Evolutionary conservation across 345 rosid species (phyloP).

Genomic region (Reutealis trisperma): DNA sequence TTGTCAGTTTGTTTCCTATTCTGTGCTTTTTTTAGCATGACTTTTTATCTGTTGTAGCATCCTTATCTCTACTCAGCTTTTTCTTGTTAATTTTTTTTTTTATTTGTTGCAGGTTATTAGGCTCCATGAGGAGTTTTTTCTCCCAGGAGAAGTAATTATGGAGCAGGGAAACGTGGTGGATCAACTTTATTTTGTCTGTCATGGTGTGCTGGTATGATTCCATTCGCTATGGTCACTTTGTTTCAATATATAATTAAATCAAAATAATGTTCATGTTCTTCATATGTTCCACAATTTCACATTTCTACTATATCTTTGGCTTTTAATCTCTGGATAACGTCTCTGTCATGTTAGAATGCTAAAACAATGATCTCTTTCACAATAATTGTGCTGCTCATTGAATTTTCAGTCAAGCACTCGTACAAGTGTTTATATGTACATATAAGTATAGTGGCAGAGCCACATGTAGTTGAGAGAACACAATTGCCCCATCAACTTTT

Average conservation of each 20-base stretch:
- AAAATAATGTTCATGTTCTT: neutral
- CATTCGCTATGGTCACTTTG: neutral
- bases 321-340: neutral
- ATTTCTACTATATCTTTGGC: neutral
- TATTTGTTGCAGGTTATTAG: constrained; percentile 53
- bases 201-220: constrained; percentile 72
- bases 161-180: constrained; percentile 91
- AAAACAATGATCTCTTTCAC: neutral
- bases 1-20: neutral
- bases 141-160: constrained; percentile 92
- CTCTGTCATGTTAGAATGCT: neutral
- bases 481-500: too few species aligned
- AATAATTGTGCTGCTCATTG: neutral
- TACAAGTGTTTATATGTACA: too few species aligned
- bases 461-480: too few species aligned
- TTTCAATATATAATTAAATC: neutral
- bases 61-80: neutral
- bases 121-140: constrained; percentile 95
- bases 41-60: neutral
- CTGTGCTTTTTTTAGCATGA: neutral
- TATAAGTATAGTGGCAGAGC: too few species aligned
- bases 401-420: neutral
- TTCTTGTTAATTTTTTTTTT: constrained; percentile 2
- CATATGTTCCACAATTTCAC: neutral
- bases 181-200: constrained; percentile 89